These are phyloP conservation scores for Paraconiothyrium sp. DNA, from an alignment of 2,329 filamentous ascomycete species.

Conservation along the genomic window DNA sequence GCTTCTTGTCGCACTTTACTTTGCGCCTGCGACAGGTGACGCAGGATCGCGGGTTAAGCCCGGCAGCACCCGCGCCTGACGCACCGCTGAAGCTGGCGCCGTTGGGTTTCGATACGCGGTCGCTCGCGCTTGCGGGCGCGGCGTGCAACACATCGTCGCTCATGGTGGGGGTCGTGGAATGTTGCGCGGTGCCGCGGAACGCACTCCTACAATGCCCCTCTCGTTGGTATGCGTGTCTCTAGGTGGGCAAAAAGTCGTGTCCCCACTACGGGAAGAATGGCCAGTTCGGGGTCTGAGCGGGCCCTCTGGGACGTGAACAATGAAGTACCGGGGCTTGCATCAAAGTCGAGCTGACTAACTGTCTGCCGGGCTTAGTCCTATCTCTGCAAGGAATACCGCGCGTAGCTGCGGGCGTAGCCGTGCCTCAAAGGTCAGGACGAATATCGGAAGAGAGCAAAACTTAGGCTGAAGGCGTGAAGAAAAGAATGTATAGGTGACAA, in stretches of 20 bases:
- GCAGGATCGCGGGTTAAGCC: conserved; percentile 46
- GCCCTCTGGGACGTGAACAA: conserved; percentile 4
- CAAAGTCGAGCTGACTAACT: conserved; percentile 2
- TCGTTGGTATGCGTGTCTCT: not conserved
- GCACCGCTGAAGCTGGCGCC: conserved; percentile 28
- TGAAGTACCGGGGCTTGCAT: conserved; percentile 6
- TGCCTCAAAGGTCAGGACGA: conserved; percentile 2
- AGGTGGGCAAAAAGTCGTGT: not conserved
- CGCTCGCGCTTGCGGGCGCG: conserved; percentile 22
- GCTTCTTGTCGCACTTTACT: conserved; percentile 80
- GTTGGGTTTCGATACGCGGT: conserved; percentile 31
- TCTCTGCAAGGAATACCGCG: not conserved
- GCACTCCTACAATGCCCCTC: not conserved
- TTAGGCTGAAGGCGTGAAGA: not conserved
- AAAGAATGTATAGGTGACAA: not conserved
- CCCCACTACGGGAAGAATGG: not conserved
- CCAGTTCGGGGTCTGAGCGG: conserved; percentile 8
- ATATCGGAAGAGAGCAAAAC: not conserved
- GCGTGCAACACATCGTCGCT: conserved; percentile 34
- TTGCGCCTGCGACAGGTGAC: conserved; percentile 60
- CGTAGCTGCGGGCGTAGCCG: not conserved
- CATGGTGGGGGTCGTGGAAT: conserved; percentile 29
- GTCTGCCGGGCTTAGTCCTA: not conserved
- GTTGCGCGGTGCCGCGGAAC: conserved; percentile 1
- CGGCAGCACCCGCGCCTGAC: conserved; percentile 27